These are phyloP conservation scores for Leishmania lainsoni DNA, from an alignment of 208 protist species.

Conservation along the genomic window DNA sequence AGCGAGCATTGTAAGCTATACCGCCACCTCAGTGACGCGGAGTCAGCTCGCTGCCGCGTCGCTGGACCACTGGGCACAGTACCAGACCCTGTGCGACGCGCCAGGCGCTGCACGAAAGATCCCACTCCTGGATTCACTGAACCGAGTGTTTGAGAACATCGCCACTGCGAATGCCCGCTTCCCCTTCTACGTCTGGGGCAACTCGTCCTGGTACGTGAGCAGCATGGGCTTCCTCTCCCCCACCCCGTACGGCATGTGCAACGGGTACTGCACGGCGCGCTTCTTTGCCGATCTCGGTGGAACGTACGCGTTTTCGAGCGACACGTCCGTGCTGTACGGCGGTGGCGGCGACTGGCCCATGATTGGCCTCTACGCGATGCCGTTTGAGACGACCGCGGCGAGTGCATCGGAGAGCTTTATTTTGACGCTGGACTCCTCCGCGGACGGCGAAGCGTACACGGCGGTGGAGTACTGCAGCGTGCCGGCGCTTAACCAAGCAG, in stretches of 20 bases:
- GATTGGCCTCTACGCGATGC: slow-evolving; percentile 32
- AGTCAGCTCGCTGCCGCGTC: neutral
- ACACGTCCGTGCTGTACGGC: slow-evolving; percentile 1
- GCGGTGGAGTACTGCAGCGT: slow-evolving; percentile 25
- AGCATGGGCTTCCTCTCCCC: slow-evolving; percentile 40
- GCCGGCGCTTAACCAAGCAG: neutral
- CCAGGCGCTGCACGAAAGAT: neutral
- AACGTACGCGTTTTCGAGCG: slow-evolving; percentile 20
- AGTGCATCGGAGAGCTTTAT: slow-evolving; percentile 4
- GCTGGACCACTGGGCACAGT: slow-evolving; percentile 16
- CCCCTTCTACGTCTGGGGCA: slow-evolving; percentile 40
- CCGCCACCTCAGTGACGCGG: slow-evolving; percentile 1
- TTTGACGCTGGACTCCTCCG: neutral
- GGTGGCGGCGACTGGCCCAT: slow-evolving; percentile 48
- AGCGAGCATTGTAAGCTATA: neutral
- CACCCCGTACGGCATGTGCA: slow-evolving; percentile 39
- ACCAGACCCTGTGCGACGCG: slow-evolving; percentile 1
- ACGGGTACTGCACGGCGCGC: slow-evolving; percentile 20
- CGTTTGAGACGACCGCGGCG: slow-evolving; percentile 4
- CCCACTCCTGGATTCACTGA: neutral
- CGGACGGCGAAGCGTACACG: neutral
- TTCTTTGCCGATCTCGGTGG: slow-evolving; percentile 23
- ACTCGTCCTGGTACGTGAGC: slow-evolving; percentile 31
- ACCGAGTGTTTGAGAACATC: slow-evolving; percentile 1
- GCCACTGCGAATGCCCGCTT: neutral